Evolutionary conservation across 768 basidiomycete species (phyloP).

Genomic region (Suillus hirtellus): DNA sequence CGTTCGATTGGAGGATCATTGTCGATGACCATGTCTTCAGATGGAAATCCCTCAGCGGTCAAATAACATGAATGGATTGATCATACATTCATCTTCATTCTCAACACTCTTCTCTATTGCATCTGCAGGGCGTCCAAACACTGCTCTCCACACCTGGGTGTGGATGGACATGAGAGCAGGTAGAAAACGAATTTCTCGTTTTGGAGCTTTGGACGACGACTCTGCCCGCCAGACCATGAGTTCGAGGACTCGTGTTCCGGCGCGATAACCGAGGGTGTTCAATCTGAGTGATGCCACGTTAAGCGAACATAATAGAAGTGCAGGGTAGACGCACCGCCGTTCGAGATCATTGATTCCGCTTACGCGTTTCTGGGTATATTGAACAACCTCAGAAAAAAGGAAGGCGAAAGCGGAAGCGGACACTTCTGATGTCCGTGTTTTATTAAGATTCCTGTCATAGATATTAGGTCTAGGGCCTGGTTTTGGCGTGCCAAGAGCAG

Average conservation of each 20-base stretch:
- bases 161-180: constrained; percentile 93
- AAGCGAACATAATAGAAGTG: not conserved
- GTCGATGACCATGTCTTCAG: constrained; percentile 93
- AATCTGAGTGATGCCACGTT: constrained; percentile 50
- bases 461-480: constrained; percentile 64
- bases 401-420: constrained; percentile 84
- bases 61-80: constrained; percentile 6
- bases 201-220: constrained; percentile 81
- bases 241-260: constrained; percentile 85
- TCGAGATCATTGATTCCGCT: constrained; percentile 95
- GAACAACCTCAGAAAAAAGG: constrained; percentile 89
- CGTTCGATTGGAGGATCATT: constrained; percentile 93
- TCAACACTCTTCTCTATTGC: constrained; percentile 96
- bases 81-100: constrained; percentile 91
- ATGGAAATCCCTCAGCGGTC: constrained; percentile 12
- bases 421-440: constrained; percentile 82
- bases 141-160: constrained; percentile 92
- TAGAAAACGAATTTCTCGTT: constrained; percentile 87
- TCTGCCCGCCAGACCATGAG: constrained; percentile 81
- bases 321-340: constrained; percentile 58
- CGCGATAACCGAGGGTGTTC: constrained; percentile 90
- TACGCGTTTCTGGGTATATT: constrained; percentile 96
- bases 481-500: constrained; percentile 39
- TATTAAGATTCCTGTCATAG: constrained; percentile 88
- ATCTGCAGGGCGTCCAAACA: constrained; percentile 92